Evolutionary conservation across 1,284 basidiomycete genomes (phyloP).

Genomic region (Apiotrichum sp.): DNA sequence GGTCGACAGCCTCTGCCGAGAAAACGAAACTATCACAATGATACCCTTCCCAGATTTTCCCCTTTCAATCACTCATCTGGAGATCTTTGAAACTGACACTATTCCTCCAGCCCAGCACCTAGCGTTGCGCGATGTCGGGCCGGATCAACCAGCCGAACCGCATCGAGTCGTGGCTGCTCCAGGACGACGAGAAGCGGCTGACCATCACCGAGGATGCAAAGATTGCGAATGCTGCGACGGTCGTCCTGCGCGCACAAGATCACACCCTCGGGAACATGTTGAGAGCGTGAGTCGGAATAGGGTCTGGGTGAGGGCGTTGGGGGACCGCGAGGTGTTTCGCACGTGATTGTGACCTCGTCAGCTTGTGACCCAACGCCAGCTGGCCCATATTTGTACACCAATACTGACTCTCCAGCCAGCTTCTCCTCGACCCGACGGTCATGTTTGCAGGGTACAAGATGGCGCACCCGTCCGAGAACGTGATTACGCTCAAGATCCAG

Average conservation of each 20-base stretch:
- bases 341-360: too few species aligned
- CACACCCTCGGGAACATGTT: slow-evolving; percentile 96
- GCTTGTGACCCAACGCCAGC: background rate
- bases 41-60: slow-evolving; percentile 7
- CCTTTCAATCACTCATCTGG: too few species aligned
- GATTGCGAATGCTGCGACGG: slow-evolving; percentile 91
- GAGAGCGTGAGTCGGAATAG: slow-evolving; percentile 62
- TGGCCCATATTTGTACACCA: background rate
- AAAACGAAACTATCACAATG: slow-evolving; percentile 25
- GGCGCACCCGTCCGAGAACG: slow-evolving; percentile 89
- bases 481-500: slow-evolving; percentile 91
- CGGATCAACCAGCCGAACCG: slow-evolving; percentile 88
- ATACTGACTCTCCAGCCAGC: slow-evolving; percentile 57
- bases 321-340: too few species aligned
- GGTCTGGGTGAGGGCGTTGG: too few species aligned
- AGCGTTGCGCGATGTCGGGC: slow-evolving; percentile 15
- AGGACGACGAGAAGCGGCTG: slow-evolving; percentile 87
- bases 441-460: slow-evolving; percentile 98
- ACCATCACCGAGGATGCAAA: slow-evolving; percentile 92
- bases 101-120: too few species aligned
- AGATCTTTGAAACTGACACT: background rate
- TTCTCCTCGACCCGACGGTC: slow-evolving; percentile 73
- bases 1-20: slow-evolving; percentile 34
- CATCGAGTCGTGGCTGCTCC: slow-evolving; percentile 71
- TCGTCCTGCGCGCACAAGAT: slow-evolving; percentile 92